These are phyloP conservation scores for Microsporum ferrugineum DNA, from an alignment of 2,329 filamentous ascomycete species.

Conservation along the genomic window DNA sequence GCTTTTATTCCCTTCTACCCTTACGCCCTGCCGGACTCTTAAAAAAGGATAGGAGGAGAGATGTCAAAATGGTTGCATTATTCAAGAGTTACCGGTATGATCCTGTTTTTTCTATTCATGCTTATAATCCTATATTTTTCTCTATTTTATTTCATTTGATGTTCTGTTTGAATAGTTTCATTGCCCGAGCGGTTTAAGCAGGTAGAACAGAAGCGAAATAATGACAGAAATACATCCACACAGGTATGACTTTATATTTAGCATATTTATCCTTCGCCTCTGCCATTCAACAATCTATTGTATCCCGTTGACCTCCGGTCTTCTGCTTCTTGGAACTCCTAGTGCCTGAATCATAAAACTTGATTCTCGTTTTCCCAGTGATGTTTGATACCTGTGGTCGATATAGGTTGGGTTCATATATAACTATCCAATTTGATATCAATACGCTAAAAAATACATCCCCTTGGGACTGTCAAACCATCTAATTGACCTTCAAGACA, in stretches of 20 bases:
- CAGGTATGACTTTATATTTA: no score
- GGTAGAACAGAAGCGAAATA: conserved; percentile 1
- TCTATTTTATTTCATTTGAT: neutral
- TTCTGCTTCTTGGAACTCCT: no score
- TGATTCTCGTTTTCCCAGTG: no score
- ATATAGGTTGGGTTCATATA: no score
- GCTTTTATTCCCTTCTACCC: neutral
- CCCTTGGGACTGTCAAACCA: neutral
- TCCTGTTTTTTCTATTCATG: neutral
- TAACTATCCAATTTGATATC: neutral
- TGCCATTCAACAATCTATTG: no score
- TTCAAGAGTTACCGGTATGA: neutral
- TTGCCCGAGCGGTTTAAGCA: neutral
- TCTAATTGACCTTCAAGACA: conserved; percentile 23
- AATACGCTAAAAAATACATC: neutral
- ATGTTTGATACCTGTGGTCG: no score
- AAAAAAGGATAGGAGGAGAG: neutral
- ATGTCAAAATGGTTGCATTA: conserved; percentile 2
- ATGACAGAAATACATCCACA: neutral
- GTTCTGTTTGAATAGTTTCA: neutral
- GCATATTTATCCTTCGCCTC: no score
- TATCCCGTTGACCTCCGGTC: no score
- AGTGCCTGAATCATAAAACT: no score
- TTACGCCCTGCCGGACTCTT: neutral
- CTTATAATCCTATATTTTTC: neutral